Conservation (phyloP, 2,329 filamentous ascomycete genomes). For the Talaromyces amestolkiae region DNA sequence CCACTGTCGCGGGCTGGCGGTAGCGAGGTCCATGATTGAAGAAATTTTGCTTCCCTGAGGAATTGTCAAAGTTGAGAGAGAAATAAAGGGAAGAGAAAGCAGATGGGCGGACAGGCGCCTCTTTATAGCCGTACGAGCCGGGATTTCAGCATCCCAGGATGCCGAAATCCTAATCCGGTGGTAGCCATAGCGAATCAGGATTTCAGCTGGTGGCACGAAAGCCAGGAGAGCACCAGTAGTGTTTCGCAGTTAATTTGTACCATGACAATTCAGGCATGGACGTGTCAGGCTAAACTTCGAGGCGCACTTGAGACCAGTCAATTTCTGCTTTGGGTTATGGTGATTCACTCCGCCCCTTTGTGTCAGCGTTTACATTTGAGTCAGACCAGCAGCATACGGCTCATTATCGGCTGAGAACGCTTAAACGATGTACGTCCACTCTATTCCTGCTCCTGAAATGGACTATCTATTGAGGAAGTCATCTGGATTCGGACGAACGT, state of each 20-base stretch:
- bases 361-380: too few relatives aligned
- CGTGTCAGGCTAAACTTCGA: too few relatives aligned
- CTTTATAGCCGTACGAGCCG: background rate
- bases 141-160: constrained; percentile 9
- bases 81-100: background rate
- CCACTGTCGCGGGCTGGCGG: background rate
- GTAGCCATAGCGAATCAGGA: background rate
- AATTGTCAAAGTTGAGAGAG: background rate
- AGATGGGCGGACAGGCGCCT: background rate
- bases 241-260: background rate
- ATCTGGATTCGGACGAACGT: too few relatives aligned
- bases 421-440: too few relatives aligned
- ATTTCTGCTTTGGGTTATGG: too few relatives aligned
- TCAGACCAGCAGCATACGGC: too few relatives aligned
- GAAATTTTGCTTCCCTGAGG: background rate
- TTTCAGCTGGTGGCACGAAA: background rate
- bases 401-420: too few relatives aligned
- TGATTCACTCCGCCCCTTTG: too few relatives aligned
- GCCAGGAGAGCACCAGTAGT: background rate
- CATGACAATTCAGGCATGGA: too few relatives aligned
- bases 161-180: constrained; percentile 3
- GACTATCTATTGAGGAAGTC: too few relatives aligned
- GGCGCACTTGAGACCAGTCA: too few relatives aligned
- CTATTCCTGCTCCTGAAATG: too few relatives aligned
- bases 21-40: background rate